Base-by-base conservation (phyloP, 2,329 filamentous ascomycete genomes). In the Xylariomycetidae sp. region DNA sequence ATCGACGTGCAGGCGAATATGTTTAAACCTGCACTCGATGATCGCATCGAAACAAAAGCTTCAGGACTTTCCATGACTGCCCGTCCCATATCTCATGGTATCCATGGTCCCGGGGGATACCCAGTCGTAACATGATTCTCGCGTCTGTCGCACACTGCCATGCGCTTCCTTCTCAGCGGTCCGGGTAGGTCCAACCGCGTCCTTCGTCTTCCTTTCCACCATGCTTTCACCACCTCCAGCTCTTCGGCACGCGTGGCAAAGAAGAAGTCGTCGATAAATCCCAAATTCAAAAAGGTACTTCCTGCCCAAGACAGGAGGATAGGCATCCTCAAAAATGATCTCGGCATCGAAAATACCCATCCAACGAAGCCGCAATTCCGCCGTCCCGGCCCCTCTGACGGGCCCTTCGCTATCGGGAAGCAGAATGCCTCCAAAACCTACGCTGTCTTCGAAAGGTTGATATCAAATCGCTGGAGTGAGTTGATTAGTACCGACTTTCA, bases 401-500 rank as follows among this genome's bases (percentile, higher is more conserved):
- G n/a, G n/a, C n/a, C n/a, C n/a, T n/a, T n/a, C n/a, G n/a, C n/a
- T n/a, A n/a, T n/a, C n/a, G n/a, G n/a, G n/a, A n/a, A n/a, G n/a
- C n/a, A n/a, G n/a, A n/a, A n/a, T n/a, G n/a, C n/a, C n/a, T n/a
- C n/a, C n/a, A n/a, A n/a, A n/a, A 47, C 54, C 4, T 54, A 52
- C 35, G 25, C 6, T 9, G 29, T 43, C n/a, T 57, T 57, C 29
- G 37, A 36, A 7, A 48, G 31, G n/a, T 32, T 57, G 15, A 38
- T 25, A 3, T 29, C 24, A 40, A 45, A 6, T 18, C 59, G 57
- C 6, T 61, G 71, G 33, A 49, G 60, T 3, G 8, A 33, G 2
- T 47, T 68, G 10, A 35, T 70, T 15, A 44, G 46, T 0, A 36
- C 58, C n/a, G n/a, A 25, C 15, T 13, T 7, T 6, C 6, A 25